Conservation (phyloP, 139 green algal genomes). For the Pycnococcus provasolii region DNA sequence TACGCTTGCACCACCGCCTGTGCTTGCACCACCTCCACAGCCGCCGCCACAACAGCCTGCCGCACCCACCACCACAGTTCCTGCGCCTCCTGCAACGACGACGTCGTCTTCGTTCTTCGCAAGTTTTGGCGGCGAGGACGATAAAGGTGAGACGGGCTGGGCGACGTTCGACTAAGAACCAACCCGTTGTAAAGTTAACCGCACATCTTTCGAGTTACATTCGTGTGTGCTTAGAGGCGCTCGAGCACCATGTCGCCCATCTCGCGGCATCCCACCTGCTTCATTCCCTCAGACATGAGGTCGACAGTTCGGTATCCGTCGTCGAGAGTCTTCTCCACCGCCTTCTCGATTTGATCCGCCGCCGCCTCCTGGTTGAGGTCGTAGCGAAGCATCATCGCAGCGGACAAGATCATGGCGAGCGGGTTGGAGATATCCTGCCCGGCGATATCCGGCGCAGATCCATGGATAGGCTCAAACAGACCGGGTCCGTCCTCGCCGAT, state of each 20-base stretch:
- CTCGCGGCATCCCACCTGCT: conserved; percentile 61
- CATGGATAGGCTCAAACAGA: conserved; percentile 95
- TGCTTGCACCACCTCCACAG: no score
- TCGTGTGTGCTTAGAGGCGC: conserved; percentile 20
- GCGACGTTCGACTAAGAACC: no score
- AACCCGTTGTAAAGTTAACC: no score
- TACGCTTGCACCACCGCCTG: no score
- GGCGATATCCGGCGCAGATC: conserved; percentile 93
- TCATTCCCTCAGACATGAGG: conserved; percentile 68
- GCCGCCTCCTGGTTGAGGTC: conserved; percentile 74
- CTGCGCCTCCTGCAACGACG: no score
- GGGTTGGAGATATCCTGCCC: conserved; percentile 56
- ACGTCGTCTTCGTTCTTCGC: no score
- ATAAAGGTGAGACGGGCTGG: no score
- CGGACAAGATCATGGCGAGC: conserved; percentile 63
- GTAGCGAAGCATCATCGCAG: conserved; percentile 98
- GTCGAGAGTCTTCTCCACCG: conserved; percentile 72
- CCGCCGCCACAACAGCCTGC: no score
- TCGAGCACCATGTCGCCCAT: conserved; percentile 63
- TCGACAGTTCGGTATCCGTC: conserved; percentile 77
- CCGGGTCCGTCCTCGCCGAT: conserved; percentile 72
- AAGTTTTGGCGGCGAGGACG: no score
- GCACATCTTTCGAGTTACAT: no score
- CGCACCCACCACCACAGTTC: no score
- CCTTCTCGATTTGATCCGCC: conserved; percentile 64